These are phyloP conservation scores for Skeletonema potamos DNA, from an alignment of 108 stramenopile species.

Conservation along the genomic window DNA sequence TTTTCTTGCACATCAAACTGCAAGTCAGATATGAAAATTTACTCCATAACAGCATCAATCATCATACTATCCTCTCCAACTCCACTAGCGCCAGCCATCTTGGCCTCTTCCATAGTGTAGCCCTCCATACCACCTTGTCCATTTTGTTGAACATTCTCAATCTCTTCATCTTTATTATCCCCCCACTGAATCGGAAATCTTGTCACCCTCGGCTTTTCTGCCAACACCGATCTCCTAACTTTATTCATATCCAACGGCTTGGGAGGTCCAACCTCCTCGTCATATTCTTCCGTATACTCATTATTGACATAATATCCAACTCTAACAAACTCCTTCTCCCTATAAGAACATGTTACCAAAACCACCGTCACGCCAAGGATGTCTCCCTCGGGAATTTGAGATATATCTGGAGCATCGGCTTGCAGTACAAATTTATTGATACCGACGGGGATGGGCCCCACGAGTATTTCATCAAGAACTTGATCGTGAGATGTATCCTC, in stretches of 20 bases:
- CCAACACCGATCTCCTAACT: slow-evolving; percentile 84
- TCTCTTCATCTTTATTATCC: slow-evolving; percentile 41
- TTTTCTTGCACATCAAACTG: background rate
- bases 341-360: slow-evolving; percentile 94
- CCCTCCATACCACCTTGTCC: slow-evolving; percentile 8
- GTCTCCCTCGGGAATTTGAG: slow-evolving; percentile 80
- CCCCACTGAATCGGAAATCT: slow-evolving; percentile 95
- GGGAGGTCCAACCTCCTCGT: slow-evolving; percentile 52
- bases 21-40: background rate
- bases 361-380: slow-evolving; percentile 98
- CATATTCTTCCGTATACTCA: slow-evolving; percentile 80
- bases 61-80: background rate
- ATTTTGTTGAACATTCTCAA: slow-evolving; percentile 15
- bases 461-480: slow-evolving; percentile 94
- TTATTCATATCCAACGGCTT: slow-evolving; percentile 65
- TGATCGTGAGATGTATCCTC: slow-evolving; percentile 90
- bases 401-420: slow-evolving; percentile 90
- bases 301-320: slow-evolving; percentile 99
- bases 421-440: slow-evolving; percentile 91
- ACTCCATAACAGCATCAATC: slow-evolving; percentile 3
- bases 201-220: slow-evolving; percentile 96
- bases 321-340: slow-evolving; percentile 93
- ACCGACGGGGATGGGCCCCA: slow-evolving; percentile 97
- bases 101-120: slow-evolving; percentile 13
- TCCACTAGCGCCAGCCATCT: background rate